These are phyloP conservation scores for Trichoderma citrinoviride DNA, from an alignment of 2,329 filamentous ascomycete species.

Conservation along the genomic window DNA sequence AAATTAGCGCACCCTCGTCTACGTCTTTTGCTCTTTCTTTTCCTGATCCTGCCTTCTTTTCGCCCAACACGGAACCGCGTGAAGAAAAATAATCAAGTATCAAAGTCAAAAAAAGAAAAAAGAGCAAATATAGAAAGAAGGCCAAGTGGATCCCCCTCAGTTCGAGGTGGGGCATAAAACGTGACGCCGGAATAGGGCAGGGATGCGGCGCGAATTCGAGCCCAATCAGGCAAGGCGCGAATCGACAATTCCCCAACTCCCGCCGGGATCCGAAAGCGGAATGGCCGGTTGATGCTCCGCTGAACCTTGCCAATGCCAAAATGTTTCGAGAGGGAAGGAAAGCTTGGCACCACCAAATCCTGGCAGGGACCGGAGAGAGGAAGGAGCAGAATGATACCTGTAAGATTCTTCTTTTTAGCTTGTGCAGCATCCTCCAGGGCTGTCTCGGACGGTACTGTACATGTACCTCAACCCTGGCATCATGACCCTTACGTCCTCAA, in stretches of 20 bases:
- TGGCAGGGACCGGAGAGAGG: too few relatives aligned
- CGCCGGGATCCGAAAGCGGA: constrained; percentile 3
- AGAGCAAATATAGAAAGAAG: not conserved
- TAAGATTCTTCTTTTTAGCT: too few relatives aligned
- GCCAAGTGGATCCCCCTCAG: too few relatives aligned
- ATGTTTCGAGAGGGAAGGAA: not conserved
- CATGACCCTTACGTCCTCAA: too few relatives aligned
- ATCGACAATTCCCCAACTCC: constrained; percentile 13
- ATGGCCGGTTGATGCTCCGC: not conserved
- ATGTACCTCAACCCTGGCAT: too few relatives aligned
- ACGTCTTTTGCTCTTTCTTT: not conserved
- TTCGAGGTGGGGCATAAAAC: not conserved
- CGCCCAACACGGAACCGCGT: not conserved
- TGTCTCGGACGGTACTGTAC: too few relatives aligned
- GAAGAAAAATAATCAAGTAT: not conserved
- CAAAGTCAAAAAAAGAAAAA: too few relatives aligned
- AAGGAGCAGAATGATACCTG: too few relatives aligned
- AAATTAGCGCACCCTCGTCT: not conserved
- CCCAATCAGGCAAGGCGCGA: constrained; percentile 8
- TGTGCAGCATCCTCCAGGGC: too few relatives aligned
- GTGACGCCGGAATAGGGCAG: not conserved
- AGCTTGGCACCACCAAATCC: not conserved
- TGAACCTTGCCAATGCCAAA: not conserved
- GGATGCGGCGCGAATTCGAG: constrained; percentile 14
- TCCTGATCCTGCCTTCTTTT: not conserved